Base-by-base conservation (phyloP, 1,139 yeast species). In the Taphrina confusa region DNA sequence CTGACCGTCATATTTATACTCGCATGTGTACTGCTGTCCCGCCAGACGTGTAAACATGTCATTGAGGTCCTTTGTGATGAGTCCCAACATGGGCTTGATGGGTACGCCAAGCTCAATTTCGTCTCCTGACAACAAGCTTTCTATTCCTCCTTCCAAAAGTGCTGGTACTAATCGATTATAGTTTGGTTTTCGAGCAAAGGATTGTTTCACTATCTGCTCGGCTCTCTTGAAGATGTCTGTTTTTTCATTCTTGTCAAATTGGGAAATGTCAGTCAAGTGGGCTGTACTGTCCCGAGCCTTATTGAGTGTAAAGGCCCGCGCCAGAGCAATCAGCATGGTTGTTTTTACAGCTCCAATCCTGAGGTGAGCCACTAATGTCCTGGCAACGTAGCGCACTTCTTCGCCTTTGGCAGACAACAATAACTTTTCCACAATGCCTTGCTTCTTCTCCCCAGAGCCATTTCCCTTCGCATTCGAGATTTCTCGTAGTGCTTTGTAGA, bases 1-100 rank as follows among this genome's bases (percentile, higher is more conserved):
- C 73, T 94, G 97, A 47, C 99, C 99, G 71, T 92, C 98, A 69
- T 92, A 92, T 70, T 92, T 92, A 75, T 90, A 92, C 70, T 92
- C 98, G 71, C 97, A 91, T 0, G 97, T 90, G 70, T 92, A 92
- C 62, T 82, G 82, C 66, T 85, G 87, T 14, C 63, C 65, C n/a
- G 63, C 63, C 71, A 92, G 89, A 60, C 95, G 77, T 70, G 91
- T 96, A 63, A 92, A 77, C 0, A 94, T 87, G 70, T 94, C 98
- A 31, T 86, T 80, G 49, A 94, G 84, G 1, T 96, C 82, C 69
- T 91, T 91, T 0, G 98, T 91, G 1, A 98, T 97, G 70, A 91
- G 92, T 3, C 98, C 99, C 68, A 92, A 80, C 98, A 92, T 92
- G 0, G 99, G 98, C 70, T 91, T 91, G 68, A 92, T 77, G 0